Percentiles rank a stretch among this genome's conserved stretches.
Conservation (phyloP, 208 protist species). For the Porcisia hertigi region DNA sequence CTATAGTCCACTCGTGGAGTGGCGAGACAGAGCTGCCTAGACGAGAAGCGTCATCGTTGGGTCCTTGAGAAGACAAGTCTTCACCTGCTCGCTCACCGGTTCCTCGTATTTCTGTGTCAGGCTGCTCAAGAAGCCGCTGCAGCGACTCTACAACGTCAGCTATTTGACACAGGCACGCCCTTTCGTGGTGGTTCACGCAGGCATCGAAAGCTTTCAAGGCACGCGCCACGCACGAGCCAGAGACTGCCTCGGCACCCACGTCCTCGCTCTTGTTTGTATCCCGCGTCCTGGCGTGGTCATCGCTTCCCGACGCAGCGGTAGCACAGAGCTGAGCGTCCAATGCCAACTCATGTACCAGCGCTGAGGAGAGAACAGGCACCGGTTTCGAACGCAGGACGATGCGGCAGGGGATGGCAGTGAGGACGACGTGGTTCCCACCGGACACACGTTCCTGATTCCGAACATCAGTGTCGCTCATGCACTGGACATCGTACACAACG, state of each 20-base stretch:
- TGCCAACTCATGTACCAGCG: slow-evolving; percentile 1
- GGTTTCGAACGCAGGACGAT: slow-evolving; percentile 17
- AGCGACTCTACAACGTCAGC: neutral
- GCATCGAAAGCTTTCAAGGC: slow-evolving; percentile 11
- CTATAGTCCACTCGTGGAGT: slow-evolving; percentile 6
- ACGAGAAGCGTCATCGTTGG: neutral
- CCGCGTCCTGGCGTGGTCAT: no score
- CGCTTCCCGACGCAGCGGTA: neutral
- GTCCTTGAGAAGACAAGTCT: neutral
- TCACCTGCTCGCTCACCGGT: neutral
- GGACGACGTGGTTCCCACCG: neutral
- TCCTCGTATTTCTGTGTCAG: neutral
- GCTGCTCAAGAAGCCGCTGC: neutral
- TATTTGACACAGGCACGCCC: slow-evolving; percentile 4
- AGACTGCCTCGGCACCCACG: neutral
- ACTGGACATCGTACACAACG: slow-evolving; percentile 3
- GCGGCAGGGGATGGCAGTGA: neutral
- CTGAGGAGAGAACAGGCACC: slow-evolving; percentile 1
- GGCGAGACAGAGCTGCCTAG: neutral
- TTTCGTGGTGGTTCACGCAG: slow-evolving; percentile 15
- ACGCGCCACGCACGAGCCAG: slow-evolving; percentile 2
- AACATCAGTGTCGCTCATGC: slow-evolving; percentile 1
- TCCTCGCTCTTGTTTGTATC: neutral
- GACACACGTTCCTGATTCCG: neutral
- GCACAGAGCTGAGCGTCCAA: slow-evolving; percentile 9